Conservation (phyloP, 2,329 filamentous ascomycete species). For the Exophiala dermatitidis region DNA sequence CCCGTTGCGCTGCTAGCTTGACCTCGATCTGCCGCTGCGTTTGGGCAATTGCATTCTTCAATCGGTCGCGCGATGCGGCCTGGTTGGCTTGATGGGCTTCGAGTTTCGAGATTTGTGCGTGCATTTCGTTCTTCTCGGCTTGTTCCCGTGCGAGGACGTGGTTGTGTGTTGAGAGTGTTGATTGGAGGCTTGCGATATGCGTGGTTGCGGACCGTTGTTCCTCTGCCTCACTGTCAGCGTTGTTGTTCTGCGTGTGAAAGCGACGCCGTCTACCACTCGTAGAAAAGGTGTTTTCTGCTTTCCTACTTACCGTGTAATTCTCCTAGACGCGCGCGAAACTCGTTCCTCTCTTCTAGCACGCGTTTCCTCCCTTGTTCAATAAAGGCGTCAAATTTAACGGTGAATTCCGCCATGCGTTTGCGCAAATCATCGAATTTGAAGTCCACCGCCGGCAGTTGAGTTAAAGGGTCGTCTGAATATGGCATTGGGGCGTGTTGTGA, state of each 20-base stretch:
- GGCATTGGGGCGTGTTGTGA: constrained; percentile 17
- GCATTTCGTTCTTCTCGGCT: constrained; percentile 56
- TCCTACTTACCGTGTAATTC: constrained; percentile 69
- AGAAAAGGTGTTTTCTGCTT: background rate
- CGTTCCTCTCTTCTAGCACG: constrained; percentile 85
- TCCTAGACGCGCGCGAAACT: constrained; percentile 82
- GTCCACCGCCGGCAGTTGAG: constrained; percentile 70
- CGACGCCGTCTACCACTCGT: background rate
- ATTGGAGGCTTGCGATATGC: constrained; percentile 60
- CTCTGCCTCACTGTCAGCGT: constrained; percentile 49
- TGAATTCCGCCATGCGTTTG: constrained; percentile 91
- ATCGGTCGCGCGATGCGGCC: constrained; percentile 47
- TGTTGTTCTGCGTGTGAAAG: background rate
- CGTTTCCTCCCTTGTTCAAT: constrained; percentile 86
- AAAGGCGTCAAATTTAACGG: constrained; percentile 80
- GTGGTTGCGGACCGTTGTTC: constrained; percentile 62
- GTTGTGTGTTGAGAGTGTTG: constrained; percentile 27
- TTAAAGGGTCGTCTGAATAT: constrained; percentile 25
- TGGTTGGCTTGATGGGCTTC: constrained; percentile 51
- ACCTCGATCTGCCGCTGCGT: constrained; percentile 42
- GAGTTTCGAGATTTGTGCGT: constrained; percentile 51
- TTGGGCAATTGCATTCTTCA: constrained; percentile 50
- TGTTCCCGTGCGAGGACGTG: constrained; percentile 23
- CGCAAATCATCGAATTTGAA: constrained; percentile 95
- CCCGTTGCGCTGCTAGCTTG: constrained; percentile 40